Conservation (phyloP, 257 asterid species). For the Solanum sejunctum region DNA sequence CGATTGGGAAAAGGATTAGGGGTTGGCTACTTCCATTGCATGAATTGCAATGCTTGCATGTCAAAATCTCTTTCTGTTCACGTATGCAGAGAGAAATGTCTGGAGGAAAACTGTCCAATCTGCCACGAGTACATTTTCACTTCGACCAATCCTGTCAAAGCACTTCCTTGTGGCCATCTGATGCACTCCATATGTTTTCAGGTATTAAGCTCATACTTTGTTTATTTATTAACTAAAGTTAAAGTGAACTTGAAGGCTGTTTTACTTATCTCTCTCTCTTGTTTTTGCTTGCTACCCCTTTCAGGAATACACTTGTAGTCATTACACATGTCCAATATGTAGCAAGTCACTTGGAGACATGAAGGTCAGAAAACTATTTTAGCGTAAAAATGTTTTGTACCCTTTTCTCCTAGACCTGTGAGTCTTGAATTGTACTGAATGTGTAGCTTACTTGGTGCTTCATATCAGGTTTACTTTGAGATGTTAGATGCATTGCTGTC, state of each 20-base stretch:
- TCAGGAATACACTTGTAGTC: conserved; percentile 76
- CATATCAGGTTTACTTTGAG: conserved; percentile 59
- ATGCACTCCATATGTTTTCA: conserved; percentile 90
- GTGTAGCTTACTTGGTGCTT: background rate
- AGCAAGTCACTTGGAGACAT: conserved; percentile 97
- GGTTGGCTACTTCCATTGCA: conserved; percentile 76
- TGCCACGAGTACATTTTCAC: conserved; percentile 84
- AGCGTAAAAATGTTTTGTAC: background rate
- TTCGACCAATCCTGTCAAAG: conserved; percentile 69
- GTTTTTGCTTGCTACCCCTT: background rate
- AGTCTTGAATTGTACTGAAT: background rate
- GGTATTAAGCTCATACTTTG: conserved; percentile 27
- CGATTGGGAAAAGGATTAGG: conserved; percentile 88
- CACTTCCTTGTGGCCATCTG: conserved; percentile 80
- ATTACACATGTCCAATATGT: conserved; percentile 82
- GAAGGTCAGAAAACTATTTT: conserved; percentile 35
- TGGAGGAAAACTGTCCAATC: conserved; percentile 88
- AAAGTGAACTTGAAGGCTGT: background rate
- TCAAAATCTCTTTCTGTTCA: conserved; percentile 51
- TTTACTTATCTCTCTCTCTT: conserved; percentile 4
- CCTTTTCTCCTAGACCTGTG: background rate
- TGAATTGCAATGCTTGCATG: conserved; percentile 98
- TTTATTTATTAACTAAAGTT: background rate
- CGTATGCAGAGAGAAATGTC: conserved; percentile 69
- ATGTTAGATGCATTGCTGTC: conserved; percentile 83